A percentile compares a stretch with the other conserved stretches of the same genome.
phyloP scores from a whole-genome alignment of 2,329 filamentous ascomycete genomes.

The Rugonectria rugulosa region DNA sequence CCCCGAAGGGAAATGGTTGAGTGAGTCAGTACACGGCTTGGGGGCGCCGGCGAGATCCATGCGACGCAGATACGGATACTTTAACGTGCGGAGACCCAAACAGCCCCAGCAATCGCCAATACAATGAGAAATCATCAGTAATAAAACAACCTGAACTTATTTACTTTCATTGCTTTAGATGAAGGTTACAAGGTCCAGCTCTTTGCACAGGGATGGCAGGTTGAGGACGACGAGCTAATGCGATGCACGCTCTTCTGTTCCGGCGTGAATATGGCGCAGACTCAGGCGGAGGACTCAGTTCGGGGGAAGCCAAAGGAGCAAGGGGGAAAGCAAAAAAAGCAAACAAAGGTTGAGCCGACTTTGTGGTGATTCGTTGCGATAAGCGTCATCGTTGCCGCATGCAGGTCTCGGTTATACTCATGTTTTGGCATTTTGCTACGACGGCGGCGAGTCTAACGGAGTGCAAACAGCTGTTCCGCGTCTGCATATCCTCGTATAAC shows the following conservation, averaged over 20 bases:
- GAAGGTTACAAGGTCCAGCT: constrained; percentile 5
- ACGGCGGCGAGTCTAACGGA: constrained; percentile 16
- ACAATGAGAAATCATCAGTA: not conserved
- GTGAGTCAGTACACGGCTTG: constrained; percentile 30
- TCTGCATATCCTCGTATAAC: constrained; percentile 19
- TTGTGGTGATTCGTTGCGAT: constrained; percentile 32
- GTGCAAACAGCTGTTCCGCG: constrained; percentile 20
- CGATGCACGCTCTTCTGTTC: constrained; percentile 34
- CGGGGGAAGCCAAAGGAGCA: constrained; percentile 21
- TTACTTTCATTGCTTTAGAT: constrained; percentile 16
- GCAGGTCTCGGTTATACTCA: constrained; percentile 11
- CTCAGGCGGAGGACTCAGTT: constrained; percentile 16
- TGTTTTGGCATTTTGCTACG: constrained; percentile 20
- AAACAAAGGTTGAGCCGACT: constrained; percentile 16
- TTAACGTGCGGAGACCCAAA: constrained; percentile 24
- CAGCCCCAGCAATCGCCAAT: constrained; percentile 17
- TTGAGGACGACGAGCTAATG: constrained; percentile 24
- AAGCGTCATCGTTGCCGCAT: constrained; percentile 27
- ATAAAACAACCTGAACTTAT: constrained; percentile 7
- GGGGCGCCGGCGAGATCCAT: constrained; percentile 24
- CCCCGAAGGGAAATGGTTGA: constrained; percentile 13
- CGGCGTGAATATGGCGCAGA: constrained; percentile 37
- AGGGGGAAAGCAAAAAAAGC: constrained; percentile 19
- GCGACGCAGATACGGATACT: constrained; percentile 16
- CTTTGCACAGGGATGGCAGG: constrained; percentile 18